Evolutionary conservation across 2,329 filamentous ascomycete species (phyloP).

Genomic region (Ophiocordyceps camponoti-floridani): DNA sequence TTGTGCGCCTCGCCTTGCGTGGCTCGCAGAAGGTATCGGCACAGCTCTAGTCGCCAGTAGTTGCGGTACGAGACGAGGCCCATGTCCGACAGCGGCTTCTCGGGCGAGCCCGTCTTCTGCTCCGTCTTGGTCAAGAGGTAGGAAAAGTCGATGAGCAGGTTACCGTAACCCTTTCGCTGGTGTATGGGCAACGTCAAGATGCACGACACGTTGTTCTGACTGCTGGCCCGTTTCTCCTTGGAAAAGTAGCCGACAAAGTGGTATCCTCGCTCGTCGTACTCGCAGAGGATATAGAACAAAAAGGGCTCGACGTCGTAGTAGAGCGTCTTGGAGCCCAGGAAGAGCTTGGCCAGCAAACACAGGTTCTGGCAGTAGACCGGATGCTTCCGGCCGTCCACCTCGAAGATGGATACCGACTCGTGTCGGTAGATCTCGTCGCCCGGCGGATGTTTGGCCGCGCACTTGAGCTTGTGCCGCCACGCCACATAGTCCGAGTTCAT

Average conservation of each 20-base stretch:
- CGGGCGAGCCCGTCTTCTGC: conserved; percentile 83
- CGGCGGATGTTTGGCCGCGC: conserved; percentile 86
- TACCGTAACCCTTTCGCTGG: conserved; percentile 91
- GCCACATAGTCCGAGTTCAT: conserved; percentile 99
- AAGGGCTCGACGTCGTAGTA: conserved; percentile 98
- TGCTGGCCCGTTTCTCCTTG: conserved; percentile 90
- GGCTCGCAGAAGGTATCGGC: conserved; percentile 55
- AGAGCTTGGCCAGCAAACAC: conserved; percentile 87
- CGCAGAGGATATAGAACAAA: conserved; percentile 91
- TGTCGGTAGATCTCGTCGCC: conserved; percentile 96
- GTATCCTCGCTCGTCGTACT: conserved; percentile 79
- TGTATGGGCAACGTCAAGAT: conserved; percentile 93
- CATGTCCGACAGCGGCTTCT: conserved; percentile 97
- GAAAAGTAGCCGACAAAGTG: conserved; percentile 99
- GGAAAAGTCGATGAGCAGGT: conserved; percentile 94
- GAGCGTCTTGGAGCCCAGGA: conserved; percentile 93
- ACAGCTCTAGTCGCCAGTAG: conserved; percentile 86
- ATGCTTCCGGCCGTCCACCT: conserved; percentile 92
- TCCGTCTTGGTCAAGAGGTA: conserved; percentile 90
- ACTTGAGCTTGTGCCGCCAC: conserved; percentile 95
- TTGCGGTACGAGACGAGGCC: conserved; percentile 92
- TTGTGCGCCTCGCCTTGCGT: conserved; percentile 12
- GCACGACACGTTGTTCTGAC: conserved; percentile 93
- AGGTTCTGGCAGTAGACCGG: conserved; percentile 98
- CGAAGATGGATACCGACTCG: conserved; percentile 82